phyloP scores from a whole-genome alignment of 2,329 filamentous ascomycete species.

The Botrytis sinoallii region DNA sequence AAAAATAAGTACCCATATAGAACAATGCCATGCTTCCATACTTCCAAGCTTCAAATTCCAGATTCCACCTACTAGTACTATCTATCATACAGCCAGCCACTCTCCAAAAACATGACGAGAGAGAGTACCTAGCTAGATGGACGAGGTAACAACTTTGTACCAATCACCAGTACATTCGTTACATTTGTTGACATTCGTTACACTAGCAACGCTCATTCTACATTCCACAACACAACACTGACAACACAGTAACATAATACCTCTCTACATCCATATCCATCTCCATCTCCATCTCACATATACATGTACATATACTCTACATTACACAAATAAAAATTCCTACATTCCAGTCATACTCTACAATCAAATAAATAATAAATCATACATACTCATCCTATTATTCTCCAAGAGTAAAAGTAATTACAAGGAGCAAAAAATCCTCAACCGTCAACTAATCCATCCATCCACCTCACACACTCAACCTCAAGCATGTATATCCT shows the following conservation, averaged over 20 bases:
- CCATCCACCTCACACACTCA: not conserved
- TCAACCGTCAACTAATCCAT: not conserved
- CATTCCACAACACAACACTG: not conserved
- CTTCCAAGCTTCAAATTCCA: no score
- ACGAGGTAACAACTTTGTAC: no score
- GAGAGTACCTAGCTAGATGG: no score
- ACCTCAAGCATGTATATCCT: not conserved
- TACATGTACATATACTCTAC: not conserved
- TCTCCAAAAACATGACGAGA: no score
- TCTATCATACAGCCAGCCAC: no score
- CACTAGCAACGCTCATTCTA: not conserved
- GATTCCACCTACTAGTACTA: no score
- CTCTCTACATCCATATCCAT: no score
- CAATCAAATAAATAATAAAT: not conserved
- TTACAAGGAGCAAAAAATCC: not conserved
- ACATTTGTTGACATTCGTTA: not conserved
- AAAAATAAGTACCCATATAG: no score
- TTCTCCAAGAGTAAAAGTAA: not conserved
- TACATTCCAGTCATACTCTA: not conserved
- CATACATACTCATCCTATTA: not conserved
- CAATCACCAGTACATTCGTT: no score
- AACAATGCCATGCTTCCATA: no score
- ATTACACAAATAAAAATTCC: not conserved
- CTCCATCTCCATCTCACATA: not conserved
- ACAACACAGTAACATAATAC: fast-evolving